Evolutionary conservation across 257 asterid genomes (phyloP).

Genomic region (Verbena officinalis): DNA sequence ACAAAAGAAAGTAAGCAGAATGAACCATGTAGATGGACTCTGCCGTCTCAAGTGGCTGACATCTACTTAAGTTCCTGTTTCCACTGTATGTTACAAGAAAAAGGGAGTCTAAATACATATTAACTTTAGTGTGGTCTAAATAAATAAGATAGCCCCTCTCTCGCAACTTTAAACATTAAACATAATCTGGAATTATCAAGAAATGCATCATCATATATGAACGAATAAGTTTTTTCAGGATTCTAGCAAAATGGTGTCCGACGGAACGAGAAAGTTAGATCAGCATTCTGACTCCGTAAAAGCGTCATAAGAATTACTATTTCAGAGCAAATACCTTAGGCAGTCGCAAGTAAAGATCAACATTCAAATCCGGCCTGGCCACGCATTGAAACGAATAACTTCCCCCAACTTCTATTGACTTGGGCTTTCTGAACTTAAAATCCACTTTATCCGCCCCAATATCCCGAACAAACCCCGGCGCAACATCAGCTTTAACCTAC

Average conservation of each 20-base stretch:
- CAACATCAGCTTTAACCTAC: constrained; percentile 77
- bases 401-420: constrained; percentile 69
- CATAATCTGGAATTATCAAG: not conserved
- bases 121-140: not conserved
- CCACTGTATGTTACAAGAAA: not conserved
- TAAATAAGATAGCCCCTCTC: not conserved
- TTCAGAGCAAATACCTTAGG: constrained; percentile 68
- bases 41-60: not conserved
- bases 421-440: constrained; percentile 79
- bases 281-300: not conserved
- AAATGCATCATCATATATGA: not conserved
- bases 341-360: constrained; percentile 73
- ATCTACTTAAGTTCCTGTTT: not conserved
- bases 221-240: not conserved
- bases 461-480: constrained; percentile 81
- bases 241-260: not conserved
- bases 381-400: constrained; percentile 74
- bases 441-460: constrained; percentile 87
- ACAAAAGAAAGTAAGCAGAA: not conserved
- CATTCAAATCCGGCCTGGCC: constrained; percentile 72
- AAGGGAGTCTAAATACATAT: not conserved
- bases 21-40: not conserved
- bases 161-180: not conserved
- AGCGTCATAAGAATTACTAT: not conserved
- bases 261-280: not conserved